phyloP scores from a whole-genome alignment of 495 filamentous ascomycete genomes.

The Hyaloscypha hepaticicola region DNA sequence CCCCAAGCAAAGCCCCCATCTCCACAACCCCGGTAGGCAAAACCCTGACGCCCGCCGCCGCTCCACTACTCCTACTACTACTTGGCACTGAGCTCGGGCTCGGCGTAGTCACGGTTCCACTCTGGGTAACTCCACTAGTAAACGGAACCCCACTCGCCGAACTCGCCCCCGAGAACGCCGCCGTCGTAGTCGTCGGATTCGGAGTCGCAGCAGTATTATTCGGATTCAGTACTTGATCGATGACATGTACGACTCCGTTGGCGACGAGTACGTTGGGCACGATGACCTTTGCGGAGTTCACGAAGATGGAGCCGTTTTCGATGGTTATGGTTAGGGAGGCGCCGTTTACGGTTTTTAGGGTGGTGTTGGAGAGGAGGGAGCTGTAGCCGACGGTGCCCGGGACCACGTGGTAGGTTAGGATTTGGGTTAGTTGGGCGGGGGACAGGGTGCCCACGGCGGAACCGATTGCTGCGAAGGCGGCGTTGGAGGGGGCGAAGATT shows the following conservation, averaged over 20 bases:
- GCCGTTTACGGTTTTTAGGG: conserved; percentile 45
- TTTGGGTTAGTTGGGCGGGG: conserved; percentile 41
- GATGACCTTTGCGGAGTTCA: conserved; percentile 51
- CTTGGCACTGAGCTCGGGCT: not conserved
- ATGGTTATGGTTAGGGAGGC: conserved; percentile 49
- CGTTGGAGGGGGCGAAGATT: conserved; percentile 62
- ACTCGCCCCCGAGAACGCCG: conserved; percentile 50
- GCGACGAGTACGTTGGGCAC: conserved; percentile 55
- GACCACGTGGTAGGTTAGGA: conserved; percentile 61
- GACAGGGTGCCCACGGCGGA: conserved; percentile 46
- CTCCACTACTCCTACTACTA: not conserved
- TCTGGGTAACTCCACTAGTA: conserved; percentile 39
- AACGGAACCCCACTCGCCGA: conserved; percentile 44
- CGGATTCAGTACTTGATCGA: conserved; percentile 63
- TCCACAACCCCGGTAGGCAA: not conserved
- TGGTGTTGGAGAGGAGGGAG: conserved; percentile 39
- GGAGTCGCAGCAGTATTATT: conserved; percentile 47
- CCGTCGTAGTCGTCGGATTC: conserved; percentile 40
- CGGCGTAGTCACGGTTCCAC: conserved; percentile 25
- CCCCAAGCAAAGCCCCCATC: conserved; percentile 5
- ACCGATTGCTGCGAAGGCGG: conserved; percentile 58
- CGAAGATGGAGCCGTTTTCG: conserved; percentile 42
- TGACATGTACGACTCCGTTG: conserved; percentile 68
- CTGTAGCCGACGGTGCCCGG: conserved; percentile 55
- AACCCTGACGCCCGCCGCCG: not conserved